Base-by-base conservation (phyloP, 352 stramenopile species). In the Phytophthora litchii region DNA sequence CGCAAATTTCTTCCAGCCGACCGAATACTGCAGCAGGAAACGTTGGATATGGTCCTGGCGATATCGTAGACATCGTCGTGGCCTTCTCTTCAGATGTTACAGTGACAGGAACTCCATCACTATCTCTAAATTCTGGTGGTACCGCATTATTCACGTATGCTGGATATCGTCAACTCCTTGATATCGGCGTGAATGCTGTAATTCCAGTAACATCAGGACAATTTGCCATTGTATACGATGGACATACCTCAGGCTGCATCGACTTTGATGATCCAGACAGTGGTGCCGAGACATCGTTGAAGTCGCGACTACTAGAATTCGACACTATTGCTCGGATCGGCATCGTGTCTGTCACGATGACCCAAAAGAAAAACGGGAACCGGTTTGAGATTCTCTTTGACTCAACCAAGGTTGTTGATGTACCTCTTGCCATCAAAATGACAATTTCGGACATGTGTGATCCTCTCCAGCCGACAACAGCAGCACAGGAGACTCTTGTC, bases 61-160 rank as follows among this genome's bases (percentile, higher is more conserved):
- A 94, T 35, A 71, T 89, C 8, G 58, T 96, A 17, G 71, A 91
- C 16, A 64, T 96, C 19, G 60, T 76, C 3, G 82, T 93, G 14
- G 52, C 67, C 14, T 94, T 89, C 32, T 89, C 85, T 0, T 67
- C 61, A 2, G 76, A 86, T 14, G 71, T 96, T 1, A 25, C 54
- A 3, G 77, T 93, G 2, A 37, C 58, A 2, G 83, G 78, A 0
- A 43, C 58, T 13, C 80, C 82, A 2, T 75, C 58, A 0, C 44
- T 94, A 9, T 12, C 46, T 1, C 44, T 94, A 0, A 90, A 83
- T 21, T 84, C 81, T 0, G 76, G 71, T 7, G 74, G 77, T 0
- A 67, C 49, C 1, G 84, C 83, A 2, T 60, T 19, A 1, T 86
- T 93, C 50, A 80, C 72, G 0, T 82, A 82, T 12, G 67, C 44